Percentiles rank a stretch among this genome's conserved stretches.
Evolutionary conservation across 1,284 basidiomycete genomes (phyloP).

Genomic region (Schizopora paradoxa): DNA sequence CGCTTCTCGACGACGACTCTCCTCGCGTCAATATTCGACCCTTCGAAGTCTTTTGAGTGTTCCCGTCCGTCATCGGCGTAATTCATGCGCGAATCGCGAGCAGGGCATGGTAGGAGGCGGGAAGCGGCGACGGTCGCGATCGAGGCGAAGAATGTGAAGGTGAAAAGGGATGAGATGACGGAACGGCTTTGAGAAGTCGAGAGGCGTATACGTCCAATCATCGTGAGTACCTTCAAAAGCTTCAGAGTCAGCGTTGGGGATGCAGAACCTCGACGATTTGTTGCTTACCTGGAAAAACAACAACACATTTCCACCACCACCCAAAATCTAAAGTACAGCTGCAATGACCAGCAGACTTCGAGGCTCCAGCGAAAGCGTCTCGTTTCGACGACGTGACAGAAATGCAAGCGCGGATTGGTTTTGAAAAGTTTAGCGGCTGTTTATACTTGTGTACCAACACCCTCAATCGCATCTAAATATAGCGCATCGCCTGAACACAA

Average conservation of each 20-base stretch:
- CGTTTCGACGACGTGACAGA: neutral
- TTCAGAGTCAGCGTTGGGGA: too few relatives aligned
- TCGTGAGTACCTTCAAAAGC: too few relatives aligned
- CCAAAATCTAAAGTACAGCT: too few relatives aligned
- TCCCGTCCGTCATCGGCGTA: conserved; percentile 43
- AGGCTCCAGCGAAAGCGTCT: too few relatives aligned
- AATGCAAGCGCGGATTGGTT: too few relatives aligned
- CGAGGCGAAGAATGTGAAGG: conserved; percentile 69
- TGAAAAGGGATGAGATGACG: conserved; percentile 73
- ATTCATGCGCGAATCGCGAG: conserved; percentile 45
- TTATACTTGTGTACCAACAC: neutral
- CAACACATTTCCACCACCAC: too few relatives aligned
- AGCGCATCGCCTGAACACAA: neutral
- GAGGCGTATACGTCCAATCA: conserved; percentile 49
- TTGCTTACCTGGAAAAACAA: neutral
- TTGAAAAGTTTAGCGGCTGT: neutral
- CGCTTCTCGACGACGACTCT: conserved; percentile 50
- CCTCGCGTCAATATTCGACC: conserved; percentile 18
- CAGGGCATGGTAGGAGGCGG: conserved; percentile 71
- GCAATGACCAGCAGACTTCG: too few relatives aligned
- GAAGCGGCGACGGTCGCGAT: conserved; percentile 78
- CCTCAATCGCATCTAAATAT: neutral
- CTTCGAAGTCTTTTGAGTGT: conserved; percentile 24
- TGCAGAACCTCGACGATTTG: too few relatives aligned
- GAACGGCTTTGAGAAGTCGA: conserved; percentile 57